Percentiles rank a stretch among this genome's conserved stretches.
phyloP scores from a whole-genome alignment of 2,329 filamentous ascomycete genomes.

The Diaporthe citrichinensis region DNA sequence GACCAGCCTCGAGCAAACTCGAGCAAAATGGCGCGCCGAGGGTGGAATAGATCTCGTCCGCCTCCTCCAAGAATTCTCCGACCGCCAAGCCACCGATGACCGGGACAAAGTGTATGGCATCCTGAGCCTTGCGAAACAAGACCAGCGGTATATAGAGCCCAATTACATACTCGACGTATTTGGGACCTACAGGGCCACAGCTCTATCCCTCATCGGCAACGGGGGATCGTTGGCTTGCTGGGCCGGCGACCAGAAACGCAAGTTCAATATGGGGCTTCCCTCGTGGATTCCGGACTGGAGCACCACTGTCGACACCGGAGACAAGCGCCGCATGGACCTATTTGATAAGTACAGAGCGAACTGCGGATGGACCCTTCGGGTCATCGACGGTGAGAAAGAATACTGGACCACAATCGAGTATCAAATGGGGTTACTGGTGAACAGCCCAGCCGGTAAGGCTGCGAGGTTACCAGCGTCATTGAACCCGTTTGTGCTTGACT shows the following conservation, averaged over 20 bases:
- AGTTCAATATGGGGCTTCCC: slow-evolving; percentile 16
- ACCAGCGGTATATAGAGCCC: background rate
- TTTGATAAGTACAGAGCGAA: background rate
- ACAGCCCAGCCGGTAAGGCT: background rate
- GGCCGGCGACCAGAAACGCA: slow-evolving; percentile 32
- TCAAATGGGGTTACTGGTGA: background rate
- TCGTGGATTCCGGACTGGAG: slow-evolving; percentile 38
- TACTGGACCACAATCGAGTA: slow-evolving; percentile 1
- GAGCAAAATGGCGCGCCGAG: slow-evolving; percentile 11
- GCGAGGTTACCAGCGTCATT: background rate
- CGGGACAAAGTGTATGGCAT: slow-evolving; percentile 36
- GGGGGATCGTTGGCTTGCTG: slow-evolving; percentile 6
- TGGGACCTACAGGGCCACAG: background rate
- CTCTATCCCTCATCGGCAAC: background rate
- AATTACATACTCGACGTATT: slow-evolving; percentile 11
- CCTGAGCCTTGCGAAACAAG: slow-evolving; percentile 24
- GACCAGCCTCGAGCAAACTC: background rate
- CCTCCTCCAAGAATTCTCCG: slow-evolving; percentile 32
- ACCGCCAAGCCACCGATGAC: slow-evolving; percentile 31
- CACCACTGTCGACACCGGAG: slow-evolving; percentile 2
- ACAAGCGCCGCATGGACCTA: slow-evolving; percentile 19
- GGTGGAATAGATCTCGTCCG: background rate
- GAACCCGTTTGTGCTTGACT: background rate
- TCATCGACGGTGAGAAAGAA: background rate
- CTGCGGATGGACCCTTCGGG: background rate